Percentiles rank a stretch among this genome's conserved stretches.
Conservation (phyloP, 768 basidiomycete genomes). For the Termitomyces sp. region DNA sequence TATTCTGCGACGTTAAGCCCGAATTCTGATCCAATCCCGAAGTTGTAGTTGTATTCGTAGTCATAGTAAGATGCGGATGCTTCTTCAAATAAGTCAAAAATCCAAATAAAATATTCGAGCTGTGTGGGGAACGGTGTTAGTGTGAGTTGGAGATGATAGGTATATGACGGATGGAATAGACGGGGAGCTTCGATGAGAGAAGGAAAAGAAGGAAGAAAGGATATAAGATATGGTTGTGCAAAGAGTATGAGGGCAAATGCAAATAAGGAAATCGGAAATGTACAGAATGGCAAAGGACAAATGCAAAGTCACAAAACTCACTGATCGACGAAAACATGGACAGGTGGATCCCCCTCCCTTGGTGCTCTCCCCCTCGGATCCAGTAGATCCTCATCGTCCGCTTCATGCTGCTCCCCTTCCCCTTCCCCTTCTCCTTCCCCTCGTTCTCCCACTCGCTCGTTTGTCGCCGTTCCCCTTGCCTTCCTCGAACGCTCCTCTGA, state of each 20-base stretch:
- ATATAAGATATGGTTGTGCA: no score
- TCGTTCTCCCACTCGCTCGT: neutral
- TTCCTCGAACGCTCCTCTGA: no score
- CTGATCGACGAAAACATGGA: slow-evolving; percentile 57
- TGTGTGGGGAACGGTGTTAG: slow-evolving; percentile 19
- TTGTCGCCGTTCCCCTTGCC: no score
- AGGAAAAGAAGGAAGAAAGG: no score
- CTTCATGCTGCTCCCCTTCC: slow-evolving; percentile 1
- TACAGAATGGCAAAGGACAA: no score
- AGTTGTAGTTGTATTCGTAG: neutral
- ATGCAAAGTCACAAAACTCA: slow-evolving; percentile 22
- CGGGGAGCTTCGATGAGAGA: no score
- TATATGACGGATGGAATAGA: no score
- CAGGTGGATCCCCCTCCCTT: slow-evolving; percentile 25
- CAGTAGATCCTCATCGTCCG: slow-evolving; percentile 19
- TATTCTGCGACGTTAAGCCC: neutral
- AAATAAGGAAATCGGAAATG: no score
- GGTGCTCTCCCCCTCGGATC: slow-evolving; percentile 30
- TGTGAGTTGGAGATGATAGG: slow-evolving; percentile 7
- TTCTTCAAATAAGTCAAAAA: slow-evolving; percentile 66
- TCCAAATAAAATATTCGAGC: slow-evolving; percentile 86
- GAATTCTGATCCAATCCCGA: neutral
- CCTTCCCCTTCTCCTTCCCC: neutral
- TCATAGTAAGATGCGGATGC: slow-evolving; percentile 24
- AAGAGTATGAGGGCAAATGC: no score